Percentiles rank a stretch among this genome's conserved stretches.
These are phyloP conservation scores for Adansonia rubrostipa DNA, from an alignment of 441 rosid species.

Conservation along the genomic window DNA sequence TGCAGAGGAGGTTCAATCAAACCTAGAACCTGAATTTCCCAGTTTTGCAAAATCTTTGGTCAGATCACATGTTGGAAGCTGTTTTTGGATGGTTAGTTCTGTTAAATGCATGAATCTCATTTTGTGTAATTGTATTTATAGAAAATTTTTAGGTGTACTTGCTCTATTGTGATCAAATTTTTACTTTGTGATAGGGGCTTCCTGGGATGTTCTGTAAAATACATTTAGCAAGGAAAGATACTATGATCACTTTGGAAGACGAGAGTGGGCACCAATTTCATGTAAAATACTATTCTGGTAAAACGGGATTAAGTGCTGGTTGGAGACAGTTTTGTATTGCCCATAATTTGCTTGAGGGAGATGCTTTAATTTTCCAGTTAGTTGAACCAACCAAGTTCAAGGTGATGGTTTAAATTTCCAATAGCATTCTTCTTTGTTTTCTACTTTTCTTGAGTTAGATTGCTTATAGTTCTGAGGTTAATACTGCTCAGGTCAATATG, in stretches of 20 bases:
- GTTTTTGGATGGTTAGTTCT: slow-evolving; percentile 67
- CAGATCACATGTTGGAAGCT: slow-evolving; percentile 71
- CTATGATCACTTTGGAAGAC: slow-evolving; percentile 52
- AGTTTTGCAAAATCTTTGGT: slow-evolving; percentile 66
- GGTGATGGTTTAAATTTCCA: slow-evolving; percentile 42
- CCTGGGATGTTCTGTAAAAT: slow-evolving; percentile 66
- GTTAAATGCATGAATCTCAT: slow-evolving; percentile 18
- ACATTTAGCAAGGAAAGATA: slow-evolving; percentile 57
- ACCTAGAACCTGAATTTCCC: slow-evolving; percentile 58
- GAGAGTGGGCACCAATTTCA: slow-evolving; percentile 50
- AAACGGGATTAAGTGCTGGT: slow-evolving; percentile 83
- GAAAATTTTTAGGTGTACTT: slow-evolving; percentile 5
- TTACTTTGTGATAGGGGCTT: slow-evolving; percentile 49
- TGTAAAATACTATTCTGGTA: slow-evolving; percentile 59
- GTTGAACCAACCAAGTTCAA: slow-evolving; percentile 57
- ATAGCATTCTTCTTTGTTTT: background rate
- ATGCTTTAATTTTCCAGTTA: slow-evolving; percentile 70
- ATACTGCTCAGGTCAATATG: background rate
- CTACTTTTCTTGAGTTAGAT: background rate
- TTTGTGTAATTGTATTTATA: background rate
- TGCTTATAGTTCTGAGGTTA: background rate
- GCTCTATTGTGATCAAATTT: background rate
- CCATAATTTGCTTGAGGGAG: slow-evolving; percentile 69
- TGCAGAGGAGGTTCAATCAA: slow-evolving; percentile 68
- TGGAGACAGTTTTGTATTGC: slow-evolving; percentile 73